Evolutionary conservation across 176 grass and related monocot species (phyloP).

Genomic region (Carex littledalei): DNA sequence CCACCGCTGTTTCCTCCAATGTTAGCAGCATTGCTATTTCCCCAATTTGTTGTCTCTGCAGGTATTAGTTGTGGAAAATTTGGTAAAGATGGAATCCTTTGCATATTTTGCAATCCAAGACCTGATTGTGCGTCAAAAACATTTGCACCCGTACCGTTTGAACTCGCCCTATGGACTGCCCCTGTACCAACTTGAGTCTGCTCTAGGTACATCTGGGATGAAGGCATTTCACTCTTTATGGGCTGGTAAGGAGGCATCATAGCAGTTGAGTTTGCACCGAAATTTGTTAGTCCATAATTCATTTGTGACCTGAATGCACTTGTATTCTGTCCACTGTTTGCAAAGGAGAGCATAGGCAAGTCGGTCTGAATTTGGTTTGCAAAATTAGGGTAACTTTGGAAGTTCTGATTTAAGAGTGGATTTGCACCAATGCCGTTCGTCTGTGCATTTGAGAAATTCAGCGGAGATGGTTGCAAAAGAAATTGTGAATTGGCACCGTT

Average conservation of each 20-base stretch:
- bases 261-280: neutral
- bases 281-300: constrained; percentile 22
- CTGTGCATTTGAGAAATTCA: constrained; percentile 6
- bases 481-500: neutral
- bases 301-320: constrained; percentile 10
- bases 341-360: neutral
- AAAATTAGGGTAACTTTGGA: constrained; percentile 6
- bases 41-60: constrained; percentile 11
- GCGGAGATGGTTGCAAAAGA: constrained; percentile 22
- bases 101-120: constrained; percentile 15
- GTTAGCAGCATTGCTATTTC: neutral
- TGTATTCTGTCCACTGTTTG: neutral
- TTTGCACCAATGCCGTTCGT: constrained; percentile 13
- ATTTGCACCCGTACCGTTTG: neutral
- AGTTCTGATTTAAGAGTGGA: constrained; percentile 10
- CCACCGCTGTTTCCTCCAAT: constrained; percentile 15
- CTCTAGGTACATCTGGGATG: constrained; percentile 13
- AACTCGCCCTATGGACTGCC: neutral
- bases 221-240: constrained; percentile 22
- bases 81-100: constrained; percentile 18
- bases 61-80: constrained; percentile 17
- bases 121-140: constrained; percentile 7
- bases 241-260: constrained; percentile 18
- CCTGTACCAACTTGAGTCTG: neutral
- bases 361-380: constrained; percentile 18